A percentile compares a stretch with the other conserved stretches of the same genome.
Evolutionary conservation across 345 rosid genomes (phyloP).

Genomic region (Rhodamnia argentea): DNA sequence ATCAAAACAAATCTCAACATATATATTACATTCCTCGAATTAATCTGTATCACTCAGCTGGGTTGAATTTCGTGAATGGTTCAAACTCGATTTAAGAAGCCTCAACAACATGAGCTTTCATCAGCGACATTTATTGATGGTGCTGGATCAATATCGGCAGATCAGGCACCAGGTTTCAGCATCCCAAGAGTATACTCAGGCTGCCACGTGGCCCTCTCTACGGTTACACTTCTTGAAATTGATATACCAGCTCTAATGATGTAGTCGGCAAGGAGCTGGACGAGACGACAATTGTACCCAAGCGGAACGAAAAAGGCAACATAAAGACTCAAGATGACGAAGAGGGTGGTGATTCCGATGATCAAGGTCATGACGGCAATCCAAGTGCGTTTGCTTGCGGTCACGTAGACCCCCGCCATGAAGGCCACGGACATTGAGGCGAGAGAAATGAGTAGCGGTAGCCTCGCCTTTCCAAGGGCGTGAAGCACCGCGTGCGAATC

Average conservation of each 20-base stretch:
- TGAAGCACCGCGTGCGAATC: background rate
- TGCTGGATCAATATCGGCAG: background rate
- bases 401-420: background rate
- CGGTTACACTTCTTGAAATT: background rate
- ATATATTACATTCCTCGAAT: background rate
- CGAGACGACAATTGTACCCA: background rate
- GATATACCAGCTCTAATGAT: background rate
- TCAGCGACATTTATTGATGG: background rate
- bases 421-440: background rate
- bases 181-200: background rate
- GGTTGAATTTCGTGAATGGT: background rate
- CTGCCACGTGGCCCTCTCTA: background rate
- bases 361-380: background rate
- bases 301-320: background rate
- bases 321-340: background rate
- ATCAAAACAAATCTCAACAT: background rate
- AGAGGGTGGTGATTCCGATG: background rate
- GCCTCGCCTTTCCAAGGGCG: background rate
- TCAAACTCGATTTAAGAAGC: background rate
- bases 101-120: background rate
- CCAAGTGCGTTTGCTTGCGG: background rate
- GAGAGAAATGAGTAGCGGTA: background rate
- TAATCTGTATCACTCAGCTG: background rate
- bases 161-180: background rate
- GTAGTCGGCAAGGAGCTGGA: background rate